Conservation (phyloP, 768 basidiomycete genomes). For the Termitomyces titanicus region DNA sequence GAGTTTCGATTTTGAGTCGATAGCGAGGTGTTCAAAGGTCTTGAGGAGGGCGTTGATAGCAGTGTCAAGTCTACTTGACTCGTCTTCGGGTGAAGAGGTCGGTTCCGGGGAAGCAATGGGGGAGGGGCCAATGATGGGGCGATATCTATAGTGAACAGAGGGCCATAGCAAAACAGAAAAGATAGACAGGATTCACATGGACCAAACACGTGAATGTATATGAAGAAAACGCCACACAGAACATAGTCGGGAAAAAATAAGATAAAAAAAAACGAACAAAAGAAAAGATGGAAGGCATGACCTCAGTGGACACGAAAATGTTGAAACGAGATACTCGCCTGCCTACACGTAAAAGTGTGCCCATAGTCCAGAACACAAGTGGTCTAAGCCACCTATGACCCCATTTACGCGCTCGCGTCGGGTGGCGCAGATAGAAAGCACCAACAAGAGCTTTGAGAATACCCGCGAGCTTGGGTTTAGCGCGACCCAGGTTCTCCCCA, state of each 20-base stretch:
- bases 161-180: neutral
- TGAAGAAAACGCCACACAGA: neutral
- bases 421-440: slow-evolving; percentile 3
- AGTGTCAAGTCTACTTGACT: neutral
- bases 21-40: slow-evolving; percentile 2
- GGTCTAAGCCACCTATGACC: slow-evolving; percentile 3
- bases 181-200: neutral
- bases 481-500: neutral
- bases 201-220: neutral
- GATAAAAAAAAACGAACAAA: neutral
- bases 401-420: slow-evolving; percentile 8
- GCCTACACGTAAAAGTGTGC: neutral
- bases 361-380: slow-evolving; percentile 5
- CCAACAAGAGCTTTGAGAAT: slow-evolving; percentile 5
- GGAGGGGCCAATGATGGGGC: slow-evolving; percentile 2
- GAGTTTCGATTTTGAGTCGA: neutral
- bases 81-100: neutral
- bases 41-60: neutral
- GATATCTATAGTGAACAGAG: neutral
- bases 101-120: neutral
- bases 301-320: neutral
- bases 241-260: too few relatives aligned
- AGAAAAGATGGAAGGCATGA: neutral
- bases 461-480: slow-evolving; percentile 1
- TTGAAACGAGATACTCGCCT: neutral